Evolutionary conservation across 495 filamentous ascomycete species (phyloP), one percentile per base, ranked within the genome.

Genomic region (Talaromyces borbonicus): DNA sequence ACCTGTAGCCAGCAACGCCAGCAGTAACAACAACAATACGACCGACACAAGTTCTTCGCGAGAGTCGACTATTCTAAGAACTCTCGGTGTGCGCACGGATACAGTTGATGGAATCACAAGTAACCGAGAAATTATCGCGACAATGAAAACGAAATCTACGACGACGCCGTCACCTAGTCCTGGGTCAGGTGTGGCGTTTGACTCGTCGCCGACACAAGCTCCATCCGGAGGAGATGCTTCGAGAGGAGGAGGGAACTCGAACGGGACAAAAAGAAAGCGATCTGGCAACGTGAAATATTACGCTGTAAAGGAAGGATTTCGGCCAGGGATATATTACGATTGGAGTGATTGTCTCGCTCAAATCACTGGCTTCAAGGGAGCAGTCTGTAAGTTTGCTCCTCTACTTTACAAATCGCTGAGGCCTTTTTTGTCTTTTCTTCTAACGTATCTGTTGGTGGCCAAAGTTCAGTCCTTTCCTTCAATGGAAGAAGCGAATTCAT

Each of bases 401-500:
- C 31, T 27, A 11, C 16, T 18, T 25, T 29, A 15, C 32, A 8
- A 40, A 9, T n/a, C n/a, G n/a, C n/a, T n/a, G 20, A 32, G 16
- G 4, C 14, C 31, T 37, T 24, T 30, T 46, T 12, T 12, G 12
- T 30, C 12, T 6, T 30, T 30, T 12, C 27, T 30, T 30, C 6
- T 12, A 12, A 54, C 58, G 55, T 25, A 56, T 41, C 43, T 19
- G 43, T 25, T 32, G 31, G 44, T 32, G 38, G 19, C 20, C 46
- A 24, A 49, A 92, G 88, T 87, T 66, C 93, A 96, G 67, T 85
- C 80, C 2, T 98, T 96, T 57, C 62, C 70, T n/a, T 75, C 75
- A 1, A 63, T 77, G 38, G 77, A 80, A 50, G 89, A 95, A 23
- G 92, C 92, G 29, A 77, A 82, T 48, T 78, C 77, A 2, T 98